These are phyloP conservation scores for Pharus latifolius DNA, from an alignment of 176 grass and related monocot genomes.

Conservation along the genomic window DNA sequence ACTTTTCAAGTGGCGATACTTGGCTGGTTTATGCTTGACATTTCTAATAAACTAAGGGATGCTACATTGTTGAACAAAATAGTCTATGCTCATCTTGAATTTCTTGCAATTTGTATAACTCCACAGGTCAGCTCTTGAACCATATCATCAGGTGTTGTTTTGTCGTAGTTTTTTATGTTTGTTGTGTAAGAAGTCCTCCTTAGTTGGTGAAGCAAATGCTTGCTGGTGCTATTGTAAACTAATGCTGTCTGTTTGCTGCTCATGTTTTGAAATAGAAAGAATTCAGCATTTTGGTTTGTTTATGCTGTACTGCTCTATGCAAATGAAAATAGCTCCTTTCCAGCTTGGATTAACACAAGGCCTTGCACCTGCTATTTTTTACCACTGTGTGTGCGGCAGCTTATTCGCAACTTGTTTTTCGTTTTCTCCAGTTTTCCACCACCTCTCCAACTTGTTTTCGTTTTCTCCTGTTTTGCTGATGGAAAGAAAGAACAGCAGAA, in stretches of 20 bases:
- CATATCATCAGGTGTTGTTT: conserved; percentile 4
- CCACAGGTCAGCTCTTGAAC: background rate
- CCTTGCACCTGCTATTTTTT: no score
- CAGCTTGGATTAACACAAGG: no score
- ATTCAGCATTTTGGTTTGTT: background rate
- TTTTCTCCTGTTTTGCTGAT: background rate
- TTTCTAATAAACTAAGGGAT: conserved; percentile 27
- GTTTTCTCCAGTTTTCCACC: no score
- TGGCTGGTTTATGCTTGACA: conserved; percentile 20
- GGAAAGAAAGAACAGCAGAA: no score
- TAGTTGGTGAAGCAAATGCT: background rate
- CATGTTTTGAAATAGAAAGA: background rate
- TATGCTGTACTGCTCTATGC: background rate
- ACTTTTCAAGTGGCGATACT: conserved; percentile 16
- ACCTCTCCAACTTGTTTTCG: background rate
- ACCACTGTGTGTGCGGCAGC: no score
- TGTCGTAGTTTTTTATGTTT: background rate
- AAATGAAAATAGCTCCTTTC: background rate
- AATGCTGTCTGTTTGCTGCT: background rate
- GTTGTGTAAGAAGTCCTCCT: background rate
- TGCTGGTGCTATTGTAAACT: background rate
- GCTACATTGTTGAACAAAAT: conserved; percentile 14
- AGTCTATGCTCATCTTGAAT: background rate
- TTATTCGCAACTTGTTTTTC: no score
- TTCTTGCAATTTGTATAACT: conserved; percentile 7